These are phyloP conservation scores for Lepidium africanum DNA, from an alignment of 345 rosid species.

Conservation along the genomic window DNA sequence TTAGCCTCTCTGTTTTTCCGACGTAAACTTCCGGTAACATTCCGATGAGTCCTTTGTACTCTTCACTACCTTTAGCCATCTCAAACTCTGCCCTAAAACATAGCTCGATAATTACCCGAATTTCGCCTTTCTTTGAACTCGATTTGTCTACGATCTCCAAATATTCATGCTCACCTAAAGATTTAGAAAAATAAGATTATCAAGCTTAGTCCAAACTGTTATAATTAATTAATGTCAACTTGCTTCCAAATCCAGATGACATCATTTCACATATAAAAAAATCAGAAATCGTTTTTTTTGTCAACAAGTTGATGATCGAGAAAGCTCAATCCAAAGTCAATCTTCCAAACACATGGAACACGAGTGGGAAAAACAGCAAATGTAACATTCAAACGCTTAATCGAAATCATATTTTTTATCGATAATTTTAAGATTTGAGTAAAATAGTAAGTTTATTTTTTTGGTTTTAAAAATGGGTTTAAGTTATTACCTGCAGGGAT, in stretches of 20 bases:
- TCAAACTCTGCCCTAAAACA: slow-evolving; percentile 74
- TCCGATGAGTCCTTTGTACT: slow-evolving; percentile 44
- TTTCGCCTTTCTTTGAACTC: slow-evolving; percentile 41
- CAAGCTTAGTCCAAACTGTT: slow-evolving; percentile 8
- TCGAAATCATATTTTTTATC: too few species aligned
- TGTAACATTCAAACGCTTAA: too few species aligned
- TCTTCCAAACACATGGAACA: too few species aligned
- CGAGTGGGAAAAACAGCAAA: too few species aligned
- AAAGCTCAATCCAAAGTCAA: too few species aligned
- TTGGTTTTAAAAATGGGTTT: too few species aligned
- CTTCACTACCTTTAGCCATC: slow-evolving; percentile 64
- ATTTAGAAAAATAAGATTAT: not conserved
- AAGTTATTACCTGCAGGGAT: slow-evolving; percentile 57
- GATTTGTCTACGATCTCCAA: slow-evolving; percentile 53
- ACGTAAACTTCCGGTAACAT: slow-evolving; percentile 62
- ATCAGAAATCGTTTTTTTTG: too few species aligned
- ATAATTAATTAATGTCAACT: not conserved
- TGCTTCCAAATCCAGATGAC: too few species aligned
- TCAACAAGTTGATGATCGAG: too few species aligned
- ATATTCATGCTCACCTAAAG: slow-evolving; percentile 62
- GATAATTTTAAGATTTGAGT: too few species aligned
- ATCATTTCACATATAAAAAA: too few species aligned
- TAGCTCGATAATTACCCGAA: slow-evolving; percentile 63
- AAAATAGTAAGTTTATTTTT: too few species aligned
- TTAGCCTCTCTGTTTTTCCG: slow-evolving; percentile 70